phyloP scores from a whole-genome alignment of 2,329 filamentous ascomycete genomes.

The Alternaria arborescens region DNA sequence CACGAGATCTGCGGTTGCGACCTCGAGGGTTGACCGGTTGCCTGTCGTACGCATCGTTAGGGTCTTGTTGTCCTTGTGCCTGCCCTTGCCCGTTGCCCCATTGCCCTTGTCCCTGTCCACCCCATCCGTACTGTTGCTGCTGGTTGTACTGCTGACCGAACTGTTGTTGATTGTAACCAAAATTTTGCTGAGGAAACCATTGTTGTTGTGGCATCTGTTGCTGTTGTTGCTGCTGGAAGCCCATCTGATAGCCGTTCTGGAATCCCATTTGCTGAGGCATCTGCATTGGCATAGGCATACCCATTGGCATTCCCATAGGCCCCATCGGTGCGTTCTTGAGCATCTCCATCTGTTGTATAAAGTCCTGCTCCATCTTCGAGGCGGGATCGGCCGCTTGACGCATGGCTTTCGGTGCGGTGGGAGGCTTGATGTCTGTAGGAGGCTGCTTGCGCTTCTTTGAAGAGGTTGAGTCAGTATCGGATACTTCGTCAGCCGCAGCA shows the following conservation, averaged over 20 bases:
- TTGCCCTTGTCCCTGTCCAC: conserved; percentile 12
- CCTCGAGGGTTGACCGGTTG: conserved; percentile 95
- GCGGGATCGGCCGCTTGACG: conserved; percentile 64
- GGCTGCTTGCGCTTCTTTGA: conserved; percentile 82
- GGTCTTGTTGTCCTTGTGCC: conserved; percentile 10
- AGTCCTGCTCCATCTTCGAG: conserved; percentile 50
- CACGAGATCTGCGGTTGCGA: conserved; percentile 78
- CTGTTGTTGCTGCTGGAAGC: conserved; percentile 13
- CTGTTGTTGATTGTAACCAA: conserved; percentile 17
- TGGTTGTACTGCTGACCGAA: conserved; percentile 10
- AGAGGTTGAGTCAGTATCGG: conserved; percentile 45
- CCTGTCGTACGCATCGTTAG: conserved; percentile 80
- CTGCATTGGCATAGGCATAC: conserved; percentile 21
- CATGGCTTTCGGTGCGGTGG: conserved; percentile 58
- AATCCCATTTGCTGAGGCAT: conserved; percentile 18
- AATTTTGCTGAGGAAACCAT: conserved; percentile 65
- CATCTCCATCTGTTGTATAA: conserved; percentile 57
- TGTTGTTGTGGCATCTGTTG: conserved; percentile 13
- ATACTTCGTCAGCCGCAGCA: conserved; percentile 45
- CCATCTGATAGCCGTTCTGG: conserved; percentile 20
- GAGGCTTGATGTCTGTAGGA: conserved; percentile 68
- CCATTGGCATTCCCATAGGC: conserved; percentile 25
- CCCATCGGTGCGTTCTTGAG: conserved; percentile 54
- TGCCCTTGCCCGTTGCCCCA: conserved; percentile 9
- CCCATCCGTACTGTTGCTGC: conserved; percentile 23